Base-by-base conservation (phyloP, 2,329 filamentous ascomycete species). In the Cladosporium austrohemisphaericum region DNA sequence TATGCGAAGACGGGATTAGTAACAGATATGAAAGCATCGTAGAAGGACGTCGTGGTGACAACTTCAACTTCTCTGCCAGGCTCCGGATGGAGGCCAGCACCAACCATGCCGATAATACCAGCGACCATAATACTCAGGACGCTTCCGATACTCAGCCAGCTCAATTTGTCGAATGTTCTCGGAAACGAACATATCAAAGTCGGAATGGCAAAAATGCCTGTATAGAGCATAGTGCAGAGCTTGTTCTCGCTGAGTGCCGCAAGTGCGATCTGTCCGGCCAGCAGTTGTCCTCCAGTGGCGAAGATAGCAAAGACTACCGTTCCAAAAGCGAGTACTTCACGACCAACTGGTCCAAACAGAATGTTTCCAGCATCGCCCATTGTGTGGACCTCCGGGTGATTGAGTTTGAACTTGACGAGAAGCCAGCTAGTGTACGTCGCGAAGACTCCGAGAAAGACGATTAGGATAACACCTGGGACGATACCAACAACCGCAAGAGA, bases 1-100 rank as follows among this genome's bases (percentile, higher is more conserved):
- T 73, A 78, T 0, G 75, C 69, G 52, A 79, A 78, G 0, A 78
- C 75, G 1, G 76, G 75, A 54, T 78, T 78, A 10, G 72, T 76
- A 44, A 77, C 69, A 22, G 65, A 68, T 41, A 74, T 64, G 49
- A 76, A 76, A 1, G 72, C 74, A 1, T 65, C 61, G 19, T 69
- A 69, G 54, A 75, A 76, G 49, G 66, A 50, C 28, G 65, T 71
- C 0, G 67, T 58, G 6, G 65, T 60, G 0, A 66, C 61, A 3
- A 71, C 63, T n/a, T 64, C 61, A 37, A 77, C 62, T 4, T 66
- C 55, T 7, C 72, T 63, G 2, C 62, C 61, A 0, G 60, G 57
- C 4, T 66, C 64, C 0, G 75, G 74, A 41, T 69, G 62, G 4
- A 67, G 58, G 8, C 75, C 73, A 0, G 75, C 74, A 1, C 73